A percentile compares a stretch with the other conserved stretches of the same genome.
phyloP scores from a whole-genome alignment of 495 filamentous ascomycete genomes.

The Daldinia concentrica region DNA sequence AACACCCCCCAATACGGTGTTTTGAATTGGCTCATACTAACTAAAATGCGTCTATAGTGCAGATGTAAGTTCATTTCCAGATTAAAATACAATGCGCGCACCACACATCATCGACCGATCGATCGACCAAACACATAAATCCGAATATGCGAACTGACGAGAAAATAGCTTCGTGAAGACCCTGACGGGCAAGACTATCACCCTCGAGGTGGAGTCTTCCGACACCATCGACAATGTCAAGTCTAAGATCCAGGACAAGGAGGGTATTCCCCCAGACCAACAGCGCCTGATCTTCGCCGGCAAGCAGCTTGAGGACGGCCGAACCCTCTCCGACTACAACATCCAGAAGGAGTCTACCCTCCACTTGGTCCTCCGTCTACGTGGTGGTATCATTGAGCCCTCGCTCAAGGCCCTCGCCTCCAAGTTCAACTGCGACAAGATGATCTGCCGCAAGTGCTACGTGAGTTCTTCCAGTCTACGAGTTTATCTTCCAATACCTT shows the following conservation, averaged over 20 bases:
- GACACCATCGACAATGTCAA: constrained; percentile 99
- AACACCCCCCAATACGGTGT: not conserved
- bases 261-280: constrained; percentile 98
- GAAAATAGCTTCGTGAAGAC: constrained; percentile 92
- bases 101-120: constrained; percentile 7
- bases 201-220: constrained; percentile 97
- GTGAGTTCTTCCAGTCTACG: constrained; percentile 57
- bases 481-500: too few relatives aligned
- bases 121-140: not conserved
- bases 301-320: constrained; percentile 99
- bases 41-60: constrained; percentile 46
- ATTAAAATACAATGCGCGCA: constrained; percentile 10
- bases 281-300: constrained; percentile 99
- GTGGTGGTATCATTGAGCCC: constrained; percentile 99
- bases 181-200: constrained; percentile 99
- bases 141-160: constrained; percentile 35
- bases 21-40: constrained; percentile 6
- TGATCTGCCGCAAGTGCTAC: constrained; percentile 99
- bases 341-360: constrained; percentile 99
- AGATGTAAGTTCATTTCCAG: constrained; percentile 49
- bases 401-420: constrained; percentile 96
- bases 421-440: constrained; percentile 99
- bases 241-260: constrained; percentile 99
- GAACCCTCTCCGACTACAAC: constrained; percentile 99
- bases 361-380: constrained; percentile 98